These are phyloP conservation scores for Globisporangium megalacanthum DNA, from an alignment of 352 stramenopile genomes.

Conservation along the genomic window DNA sequence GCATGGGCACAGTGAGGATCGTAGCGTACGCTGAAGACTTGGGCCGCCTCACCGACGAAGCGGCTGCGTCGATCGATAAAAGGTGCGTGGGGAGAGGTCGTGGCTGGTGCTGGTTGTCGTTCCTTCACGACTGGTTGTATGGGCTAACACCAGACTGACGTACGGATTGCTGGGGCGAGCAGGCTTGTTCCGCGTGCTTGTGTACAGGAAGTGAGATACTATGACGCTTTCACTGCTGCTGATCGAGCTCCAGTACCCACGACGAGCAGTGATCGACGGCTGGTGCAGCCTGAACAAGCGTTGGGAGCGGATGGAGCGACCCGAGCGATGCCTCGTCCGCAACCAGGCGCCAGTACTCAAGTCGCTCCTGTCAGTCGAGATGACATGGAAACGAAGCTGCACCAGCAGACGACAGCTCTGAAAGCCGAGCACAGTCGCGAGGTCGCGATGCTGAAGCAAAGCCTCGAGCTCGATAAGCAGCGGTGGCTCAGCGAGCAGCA, in stretches of 20 bases:
- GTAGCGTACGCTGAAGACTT: constrained; percentile 35
- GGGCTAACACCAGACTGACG: background rate
- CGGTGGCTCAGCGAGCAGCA: constrained; percentile 46
- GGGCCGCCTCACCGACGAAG: constrained; percentile 13
- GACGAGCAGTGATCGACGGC: background rate
- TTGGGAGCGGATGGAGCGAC: background rate
- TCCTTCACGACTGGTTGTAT: background rate
- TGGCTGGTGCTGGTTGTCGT: background rate
- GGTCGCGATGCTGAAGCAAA: constrained; percentile 23
- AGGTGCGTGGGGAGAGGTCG: constrained; percentile 6
- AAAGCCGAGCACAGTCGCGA: constrained; percentile 7
- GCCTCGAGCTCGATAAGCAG: constrained; percentile 28
- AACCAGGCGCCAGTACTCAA: background rate
- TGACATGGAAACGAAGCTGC: background rate
- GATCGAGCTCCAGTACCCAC: background rate
- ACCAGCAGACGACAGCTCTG: background rate
- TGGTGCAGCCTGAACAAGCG: background rate
- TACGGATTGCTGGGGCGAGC: background rate
- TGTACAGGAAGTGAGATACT: constrained; percentile 2
- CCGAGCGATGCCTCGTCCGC: background rate
- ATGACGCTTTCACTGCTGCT: background rate
- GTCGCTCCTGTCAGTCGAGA: background rate
- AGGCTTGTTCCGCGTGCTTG: constrained; percentile 4
- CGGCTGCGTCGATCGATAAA: constrained; percentile 1
- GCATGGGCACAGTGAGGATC: constrained; percentile 25